Base-by-base conservation (phyloP, 306 rosid genomes). In the Prunus mume region DNA sequence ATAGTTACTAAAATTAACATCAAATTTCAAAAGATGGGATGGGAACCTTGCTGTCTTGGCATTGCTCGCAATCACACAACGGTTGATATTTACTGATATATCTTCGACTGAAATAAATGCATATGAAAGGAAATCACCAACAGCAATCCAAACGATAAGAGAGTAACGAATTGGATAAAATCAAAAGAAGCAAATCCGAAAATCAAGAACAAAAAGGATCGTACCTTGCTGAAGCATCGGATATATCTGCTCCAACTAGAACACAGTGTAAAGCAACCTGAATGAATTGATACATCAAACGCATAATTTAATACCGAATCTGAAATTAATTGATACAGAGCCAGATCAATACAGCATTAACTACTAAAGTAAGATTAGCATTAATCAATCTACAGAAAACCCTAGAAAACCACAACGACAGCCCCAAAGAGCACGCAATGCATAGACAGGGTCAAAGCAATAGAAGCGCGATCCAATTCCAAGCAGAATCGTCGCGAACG, bases 241-340 rank as follows among this genome's bases (percentile, higher is more conserved):
- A 84, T 56, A 76, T 69, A 83, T 75, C 80, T 27, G 83, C 86
- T 61, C 67, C 75, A 52, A 62, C 63, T 72, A 75, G 43, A 47
- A 68, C 72, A 71, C 45, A 68, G 11, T n/a, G 77, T 60, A 81
- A 81, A 63, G 86, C 58, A 86, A 88, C 83, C 98, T 93, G 88
- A 67, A 61, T 52, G 25, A 56, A 57, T 8, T 34, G 76, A 79
- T 41, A 19, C 69, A 75, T 79, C 55, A 75, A 72, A 75, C 56
- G 52, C 71, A 47, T 19, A 79, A 71, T 20, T 58, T 9, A 45
- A 83, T 30, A 30, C 71, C 18, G 12, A 49, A 73, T 67, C 45
- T 45, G 27, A 78, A 34, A 60, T 78, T 2, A 63, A 28, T n/a
- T 25, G 34, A 12, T 34, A 22, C 34, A 38, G n/a, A 20, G 20